These are phyloP conservation scores for Ophiocordyceps robertsii DNA, from an alignment of 2,329 filamentous ascomycete species.

Conservation along the genomic window DNA sequence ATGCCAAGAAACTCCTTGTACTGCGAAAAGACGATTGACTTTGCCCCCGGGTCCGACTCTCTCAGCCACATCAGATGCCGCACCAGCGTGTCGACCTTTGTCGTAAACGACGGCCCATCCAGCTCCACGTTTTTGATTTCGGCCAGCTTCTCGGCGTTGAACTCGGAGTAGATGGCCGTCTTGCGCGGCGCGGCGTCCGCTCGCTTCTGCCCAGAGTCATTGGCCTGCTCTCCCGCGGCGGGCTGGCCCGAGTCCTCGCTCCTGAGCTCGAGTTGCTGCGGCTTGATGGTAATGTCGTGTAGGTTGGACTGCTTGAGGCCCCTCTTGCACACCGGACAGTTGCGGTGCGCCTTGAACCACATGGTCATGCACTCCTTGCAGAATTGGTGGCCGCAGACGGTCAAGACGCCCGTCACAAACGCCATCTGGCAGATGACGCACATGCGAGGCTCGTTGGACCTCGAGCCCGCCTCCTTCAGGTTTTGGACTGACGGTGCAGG, in stretches of 20 bases:
- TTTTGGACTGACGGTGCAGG: constrained; percentile 29
- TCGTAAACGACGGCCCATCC: constrained; percentile 61
- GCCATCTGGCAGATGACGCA: constrained; percentile 76
- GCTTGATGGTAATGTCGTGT: constrained; percentile 75
- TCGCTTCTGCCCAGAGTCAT: constrained; percentile 3
- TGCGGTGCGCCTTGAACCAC: constrained; percentile 65
- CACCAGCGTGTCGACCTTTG: constrained; percentile 75
- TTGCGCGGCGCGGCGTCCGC: constrained; percentile 10
- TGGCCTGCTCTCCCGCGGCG: neutral
- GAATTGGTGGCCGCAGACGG: constrained; percentile 82
- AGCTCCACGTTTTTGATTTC: constrained; percentile 77
- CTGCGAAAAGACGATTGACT: constrained; percentile 91
- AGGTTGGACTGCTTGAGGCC: constrained; percentile 53
- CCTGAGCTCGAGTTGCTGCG: constrained; percentile 56
- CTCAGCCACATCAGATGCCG: constrained; percentile 80
- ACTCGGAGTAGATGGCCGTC: constrained; percentile 59
- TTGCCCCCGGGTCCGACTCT: constrained; percentile 70
- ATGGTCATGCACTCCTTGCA: constrained; percentile 74
- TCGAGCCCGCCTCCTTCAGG: constrained; percentile 43
- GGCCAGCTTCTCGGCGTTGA: constrained; percentile 55
- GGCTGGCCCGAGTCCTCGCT: constrained; percentile 7
- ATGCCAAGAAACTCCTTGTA: constrained; percentile 67
- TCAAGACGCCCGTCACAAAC: constrained; percentile 70
- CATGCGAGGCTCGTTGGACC: constrained; percentile 48
- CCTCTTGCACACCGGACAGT: constrained; percentile 76